Conservation (phyloP, 495 filamentous ascomycete genomes). For the Sporormia fimetaria region DNA sequence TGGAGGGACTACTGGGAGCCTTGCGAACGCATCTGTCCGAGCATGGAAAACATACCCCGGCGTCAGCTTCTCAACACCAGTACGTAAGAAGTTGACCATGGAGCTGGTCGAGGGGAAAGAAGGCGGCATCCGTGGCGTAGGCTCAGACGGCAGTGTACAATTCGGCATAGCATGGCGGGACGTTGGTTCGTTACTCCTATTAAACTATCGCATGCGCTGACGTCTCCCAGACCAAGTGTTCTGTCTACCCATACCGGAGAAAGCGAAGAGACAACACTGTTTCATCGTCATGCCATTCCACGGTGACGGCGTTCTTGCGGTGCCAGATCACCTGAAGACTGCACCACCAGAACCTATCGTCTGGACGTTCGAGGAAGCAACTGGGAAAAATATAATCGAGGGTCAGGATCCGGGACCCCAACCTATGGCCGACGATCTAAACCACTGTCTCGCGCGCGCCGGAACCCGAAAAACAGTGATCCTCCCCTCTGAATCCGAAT, state of each 20-base stretch:
- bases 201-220: no score
- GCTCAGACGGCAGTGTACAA: conserved; percentile 52
- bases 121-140: conserved; percentile 55
- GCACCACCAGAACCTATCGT: conserved; percentile 55
- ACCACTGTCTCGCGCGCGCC: conserved; percentile 17
- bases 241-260: conserved; percentile 79
- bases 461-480: conserved; percentile 52
- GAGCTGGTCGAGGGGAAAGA: conserved; percentile 45
- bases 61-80: conserved; percentile 43
- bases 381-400: conserved; percentile 22
- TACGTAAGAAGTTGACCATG: conserved; percentile 82
- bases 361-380: conserved; percentile 46
- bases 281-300: conserved; percentile 69
- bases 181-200: conserved; percentile 55
- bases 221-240: conserved; percentile 47
- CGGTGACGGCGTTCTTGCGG: conserved; percentile 45
- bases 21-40: conserved; percentile 3
- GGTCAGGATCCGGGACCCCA: conserved; percentile 21
- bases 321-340: conserved; percentile 21
- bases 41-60: conserved; percentile 20
- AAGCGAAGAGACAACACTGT: conserved; percentile 75
- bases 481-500: conserved; percentile 59
- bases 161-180: conserved; percentile 57
- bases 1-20: conserved; percentile 6
- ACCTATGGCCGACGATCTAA: conserved; percentile 34